Evolutionary conservation across 805 yeast genomes (phyloP), one percentile per base, ranked within the genome.

Genomic region (Lipomyces orientalis): DNA sequence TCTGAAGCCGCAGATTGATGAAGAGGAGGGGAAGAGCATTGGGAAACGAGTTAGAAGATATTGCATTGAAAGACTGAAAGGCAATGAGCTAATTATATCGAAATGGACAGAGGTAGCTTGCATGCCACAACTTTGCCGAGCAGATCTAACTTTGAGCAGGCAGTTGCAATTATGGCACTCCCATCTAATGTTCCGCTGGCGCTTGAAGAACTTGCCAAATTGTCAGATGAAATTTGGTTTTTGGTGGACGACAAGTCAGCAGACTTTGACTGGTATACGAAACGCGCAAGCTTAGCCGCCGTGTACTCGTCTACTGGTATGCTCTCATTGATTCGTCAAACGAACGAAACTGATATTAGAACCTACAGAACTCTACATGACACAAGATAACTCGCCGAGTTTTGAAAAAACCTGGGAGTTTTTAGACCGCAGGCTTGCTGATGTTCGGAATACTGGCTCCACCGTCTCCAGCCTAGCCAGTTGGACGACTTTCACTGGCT

Each of bases 181-280:
- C 97, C 97, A 0, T 82, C 84, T 61, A 89, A 90, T 75, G 58
- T 89, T 39, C 73, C 79, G 9, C 76, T 75, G 35, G 86, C 95
- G 0, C 73, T 90, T 60, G 85, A 84, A 49, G 96, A 91, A 75
- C 83, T 95, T 65, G 90, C 88, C 73, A 84, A 86, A 62, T 82
- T 93, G 64, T 84, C 92, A 12, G 98, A 94, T 79, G 98, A 95
- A 76, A 83, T 94, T 67, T 85, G 91, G 57, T 92, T 79, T 77
- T 87, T 86, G 73, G 87, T 97, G 0, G 95, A 93, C 10, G 98
- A 93, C 76, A 75, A 78, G 62, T 85, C 95, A 25, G 87, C 80
- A 22, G 97, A 92, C 77, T 88, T 90, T 76, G 89, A 91, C 2
- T 94, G 99, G 99, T 94, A 94, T 78, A 82, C 96, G n/a, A 90